Conservation (phyloP, 441 rosid species). For the Sinapis alba region DNA sequence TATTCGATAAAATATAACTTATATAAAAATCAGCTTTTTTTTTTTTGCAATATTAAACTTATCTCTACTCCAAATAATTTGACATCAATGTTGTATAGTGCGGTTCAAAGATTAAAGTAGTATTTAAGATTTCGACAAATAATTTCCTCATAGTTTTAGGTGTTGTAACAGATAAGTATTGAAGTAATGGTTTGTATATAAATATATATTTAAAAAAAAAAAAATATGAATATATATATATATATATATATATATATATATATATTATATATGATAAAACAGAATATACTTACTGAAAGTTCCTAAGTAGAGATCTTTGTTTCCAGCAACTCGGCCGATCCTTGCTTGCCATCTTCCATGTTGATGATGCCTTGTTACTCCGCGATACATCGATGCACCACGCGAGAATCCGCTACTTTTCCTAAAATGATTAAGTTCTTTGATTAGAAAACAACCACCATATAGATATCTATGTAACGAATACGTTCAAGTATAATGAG, state of each 20-base stretch:
- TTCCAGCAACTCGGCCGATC: slow-evolving; percentile 97
- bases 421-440: slow-evolving; percentile 44
- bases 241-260: too few species aligned
- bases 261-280: neutral
- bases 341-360: slow-evolving; percentile 99
- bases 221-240: too few species aligned
- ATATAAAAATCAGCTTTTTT: too few species aligned
- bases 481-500: neutral
- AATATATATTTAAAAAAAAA: too few species aligned
- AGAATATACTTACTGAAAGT: slow-evolving; percentile 76
- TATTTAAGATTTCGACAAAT: neutral
- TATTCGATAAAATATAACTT: neutral
- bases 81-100: neutral
- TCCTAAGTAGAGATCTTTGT: slow-evolving; percentile 99
- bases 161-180: neutral
- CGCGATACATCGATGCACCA: slow-evolving; percentile 99
- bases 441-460: neutral
- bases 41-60: neutral
- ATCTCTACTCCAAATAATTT: neutral
- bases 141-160: neutral
- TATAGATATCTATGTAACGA: neutral
- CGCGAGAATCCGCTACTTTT: slow-evolving; percentile 99
- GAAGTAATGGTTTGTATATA: neutral
- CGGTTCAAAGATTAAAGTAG: neutral
- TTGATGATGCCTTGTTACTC: slow-evolving; percentile 99